Evolutionary conservation across 352 stramenopile genomes (phyloP).

Genomic region (Phytopythium mirpurense): DNA sequence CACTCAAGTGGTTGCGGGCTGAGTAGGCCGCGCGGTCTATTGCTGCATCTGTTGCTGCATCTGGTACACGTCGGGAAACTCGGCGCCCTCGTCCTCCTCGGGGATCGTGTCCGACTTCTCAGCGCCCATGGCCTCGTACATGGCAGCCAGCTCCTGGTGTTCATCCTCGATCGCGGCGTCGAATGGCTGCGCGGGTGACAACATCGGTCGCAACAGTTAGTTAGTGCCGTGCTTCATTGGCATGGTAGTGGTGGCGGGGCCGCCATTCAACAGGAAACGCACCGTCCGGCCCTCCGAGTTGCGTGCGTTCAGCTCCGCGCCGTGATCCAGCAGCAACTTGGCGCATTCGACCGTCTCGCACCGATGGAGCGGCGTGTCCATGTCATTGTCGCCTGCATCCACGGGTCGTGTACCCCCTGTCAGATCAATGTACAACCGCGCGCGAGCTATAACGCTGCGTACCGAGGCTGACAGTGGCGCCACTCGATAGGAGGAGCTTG

Average conservation of each 20-base stretch:
- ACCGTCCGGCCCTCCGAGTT: constrained; percentile 58
- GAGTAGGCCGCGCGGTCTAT: no score
- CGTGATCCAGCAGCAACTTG: constrained; percentile 47
- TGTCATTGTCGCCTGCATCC: constrained; percentile 50
- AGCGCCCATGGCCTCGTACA: constrained; percentile 44
- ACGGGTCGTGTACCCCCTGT: no score
- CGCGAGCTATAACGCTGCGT: not conserved
- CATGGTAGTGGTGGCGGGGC: no score
- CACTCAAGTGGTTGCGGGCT: not conserved
- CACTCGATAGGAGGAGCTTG: constrained; percentile 36
- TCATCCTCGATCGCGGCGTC: constrained; percentile 64
- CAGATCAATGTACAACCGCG: no score
- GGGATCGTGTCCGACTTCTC: constrained; percentile 38
- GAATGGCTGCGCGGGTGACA: constrained; percentile 28
- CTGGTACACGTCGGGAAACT: constrained; percentile 12
- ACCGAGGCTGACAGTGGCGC: constrained; percentile 38
- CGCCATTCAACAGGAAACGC: constrained; percentile 1
- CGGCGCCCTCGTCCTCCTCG: constrained; percentile 21
- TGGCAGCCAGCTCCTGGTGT: constrained; percentile 36
- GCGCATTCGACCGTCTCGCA: constrained; percentile 58
- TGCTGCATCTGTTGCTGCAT: constrained; percentile 3
- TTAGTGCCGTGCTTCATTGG: no score
- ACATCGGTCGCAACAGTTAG: not conserved
- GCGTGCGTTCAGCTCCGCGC: constrained; percentile 56
- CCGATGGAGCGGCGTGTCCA: constrained; percentile 58